Evolutionary conservation across 805 yeast genomes (phyloP).

Genomic region (Saccharomycopsis vini): DNA sequence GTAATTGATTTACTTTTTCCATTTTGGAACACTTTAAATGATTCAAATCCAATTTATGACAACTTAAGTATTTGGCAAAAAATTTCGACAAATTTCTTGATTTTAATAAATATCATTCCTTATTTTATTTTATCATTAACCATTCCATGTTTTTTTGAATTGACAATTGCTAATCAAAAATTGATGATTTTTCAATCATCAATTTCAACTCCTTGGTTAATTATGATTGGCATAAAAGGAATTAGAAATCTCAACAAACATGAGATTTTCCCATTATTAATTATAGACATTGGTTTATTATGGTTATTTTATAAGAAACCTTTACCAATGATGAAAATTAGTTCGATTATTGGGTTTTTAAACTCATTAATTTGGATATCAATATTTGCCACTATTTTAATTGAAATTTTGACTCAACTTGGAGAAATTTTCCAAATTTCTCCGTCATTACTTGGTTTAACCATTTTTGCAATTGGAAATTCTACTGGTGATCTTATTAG

Average conservation of each 20-base stretch:
- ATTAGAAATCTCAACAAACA: neutral
- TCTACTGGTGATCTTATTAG: constrained; percentile 85
- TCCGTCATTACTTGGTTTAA: constrained; percentile 76
- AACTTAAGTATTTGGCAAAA: constrained; percentile 1
- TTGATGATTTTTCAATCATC: constrained; percentile 5
- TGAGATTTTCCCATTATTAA: neutral
- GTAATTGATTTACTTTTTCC: constrained; percentile 6
- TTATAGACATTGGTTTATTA: neutral
- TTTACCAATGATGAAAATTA: neutral
- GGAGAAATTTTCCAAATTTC: constrained; percentile 53
- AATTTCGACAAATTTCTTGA: neutral
- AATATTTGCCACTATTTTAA: constrained; percentile 30
- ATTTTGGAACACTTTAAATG: neutral
- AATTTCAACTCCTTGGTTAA: constrained; percentile 12
- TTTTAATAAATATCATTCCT: constrained; percentile 8
- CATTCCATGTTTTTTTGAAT: constrained; percentile 6
- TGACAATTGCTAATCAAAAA: neutral
- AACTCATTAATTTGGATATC: constrained; percentile 64
- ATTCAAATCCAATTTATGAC: neutral
- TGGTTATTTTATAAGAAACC: neutral
- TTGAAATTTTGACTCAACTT: constrained; percentile 50
- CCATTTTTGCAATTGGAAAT: constrained; percentile 86
- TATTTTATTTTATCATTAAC: constrained; percentile 9
- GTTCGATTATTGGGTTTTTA: constrained; percentile 32
- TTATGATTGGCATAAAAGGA: neutral